Evolutionary conservation across 257 asterid species (phyloP), one percentile per base, ranked within the genome.

Genomic region (Rehmannia glutinosa): DNA sequence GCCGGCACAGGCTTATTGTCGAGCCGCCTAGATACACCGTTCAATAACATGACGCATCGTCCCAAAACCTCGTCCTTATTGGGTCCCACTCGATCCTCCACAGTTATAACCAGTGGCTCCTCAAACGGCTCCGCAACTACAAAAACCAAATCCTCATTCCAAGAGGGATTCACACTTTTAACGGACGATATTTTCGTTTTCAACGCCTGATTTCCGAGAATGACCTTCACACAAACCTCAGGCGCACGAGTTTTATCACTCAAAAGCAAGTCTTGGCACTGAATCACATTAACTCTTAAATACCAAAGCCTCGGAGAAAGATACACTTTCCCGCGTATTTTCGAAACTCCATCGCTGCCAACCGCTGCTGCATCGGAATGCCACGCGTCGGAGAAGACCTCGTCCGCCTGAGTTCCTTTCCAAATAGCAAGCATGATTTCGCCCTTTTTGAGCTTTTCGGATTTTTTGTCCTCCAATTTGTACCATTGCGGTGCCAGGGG

Each of bases 371-470:
- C 95, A 50, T 90, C 97, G 1, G 97, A 87, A 73, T 87, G 96
- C 97, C 97, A 87, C 2, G 97, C 97, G 25, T 90, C 97, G 10
- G 86, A 66, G 57, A 90, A 90, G 1, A 79, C 87, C 82, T 90
- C 97, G 51, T 90, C 96, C 0, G 95, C 97, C 55, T 90, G 96
- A 72, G 90, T 90, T 38, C 97, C 97, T 73, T 61, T 87, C 97
- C 97, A 90, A 15, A 86, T 54, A 57, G 97, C 95, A 64, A 88
- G 79, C 97, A 90, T 90, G 78, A 90, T 73, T 49, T 90, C 97
- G 3, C 95, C 97, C 24, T 77, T 75, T 61, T 64, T 84, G 49
- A 87, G 64, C 83, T 84, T 88, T 3, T 84, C 86, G 0, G 87
- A 88, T 28, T 17, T 75, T 42, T 70, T 84, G 45, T 87, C 87